These are phyloP conservation scores for Candida alai DNA, from an alignment of 805 yeast genomes.

Conservation along the genomic window DNA sequence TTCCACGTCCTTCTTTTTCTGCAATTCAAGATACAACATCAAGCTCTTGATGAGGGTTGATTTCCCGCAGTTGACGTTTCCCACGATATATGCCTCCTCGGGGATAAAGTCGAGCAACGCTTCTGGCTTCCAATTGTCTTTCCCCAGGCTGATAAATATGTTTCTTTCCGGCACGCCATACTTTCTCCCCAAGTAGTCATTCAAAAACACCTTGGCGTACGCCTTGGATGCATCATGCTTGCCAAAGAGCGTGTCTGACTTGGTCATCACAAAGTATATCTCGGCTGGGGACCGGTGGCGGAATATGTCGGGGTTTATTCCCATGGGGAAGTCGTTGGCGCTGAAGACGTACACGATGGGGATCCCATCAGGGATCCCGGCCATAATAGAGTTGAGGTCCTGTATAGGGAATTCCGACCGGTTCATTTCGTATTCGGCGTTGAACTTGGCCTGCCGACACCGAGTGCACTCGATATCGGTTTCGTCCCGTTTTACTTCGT, in stretches of 20 bases:
- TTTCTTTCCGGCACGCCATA: conserved; percentile 31
- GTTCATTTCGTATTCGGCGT: conserved; percentile 28
- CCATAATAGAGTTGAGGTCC: conserved; percentile 16
- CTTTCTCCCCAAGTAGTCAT: conserved; percentile 29
- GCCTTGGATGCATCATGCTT: conserved; percentile 21
- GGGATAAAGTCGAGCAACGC: conserved; percentile 36
- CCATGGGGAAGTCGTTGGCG: conserved; percentile 70
- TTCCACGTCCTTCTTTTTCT: conserved; percentile 23
- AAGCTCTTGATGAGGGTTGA: conserved; percentile 54
- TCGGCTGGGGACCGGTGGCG: conserved; percentile 30
- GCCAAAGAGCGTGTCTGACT: conserved; percentile 42
- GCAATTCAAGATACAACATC: conserved; percentile 17
- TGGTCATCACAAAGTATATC: conserved; percentile 40
- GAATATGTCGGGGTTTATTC: conserved; percentile 38
- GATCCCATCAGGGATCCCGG: conserved; percentile 40
- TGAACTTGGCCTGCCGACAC: conserved; percentile 50
- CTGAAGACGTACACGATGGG: conserved; percentile 59
- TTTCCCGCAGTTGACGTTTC: conserved; percentile 69
- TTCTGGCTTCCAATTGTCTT: conserved; percentile 46
- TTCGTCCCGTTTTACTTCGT: conserved; percentile 3
- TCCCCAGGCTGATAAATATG: conserved; percentile 50
- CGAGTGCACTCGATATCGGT: conserved; percentile 43
- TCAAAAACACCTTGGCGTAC: conserved; percentile 26
- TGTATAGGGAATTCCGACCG: conserved; percentile 31
- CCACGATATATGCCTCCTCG: conserved; percentile 49